Evolutionary conservation across 441 rosid species (phyloP).

Genomic region (Hypseocharis bilobata): DNA sequence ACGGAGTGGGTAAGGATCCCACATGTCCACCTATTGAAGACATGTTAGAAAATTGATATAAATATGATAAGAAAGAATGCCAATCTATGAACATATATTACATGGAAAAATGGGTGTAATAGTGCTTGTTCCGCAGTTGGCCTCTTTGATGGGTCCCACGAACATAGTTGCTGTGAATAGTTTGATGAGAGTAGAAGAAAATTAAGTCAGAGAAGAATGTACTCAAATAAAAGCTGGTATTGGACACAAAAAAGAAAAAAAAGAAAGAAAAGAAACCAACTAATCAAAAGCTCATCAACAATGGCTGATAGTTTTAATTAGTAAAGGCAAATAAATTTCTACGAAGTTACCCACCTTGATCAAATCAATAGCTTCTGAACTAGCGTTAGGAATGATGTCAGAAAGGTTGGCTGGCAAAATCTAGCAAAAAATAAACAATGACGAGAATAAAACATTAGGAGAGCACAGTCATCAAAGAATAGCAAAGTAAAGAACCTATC

Average conservation of each 20-base stretch:
- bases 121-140: slow-evolving; percentile 85
- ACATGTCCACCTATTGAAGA: slow-evolving; percentile 41
- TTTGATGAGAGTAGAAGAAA: slow-evolving; percentile 19
- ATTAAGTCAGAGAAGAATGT: background rate
- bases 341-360: slow-evolving; percentile 43
- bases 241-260: too few species aligned
- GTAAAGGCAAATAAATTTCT: background rate
- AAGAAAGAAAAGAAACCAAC: too few species aligned
- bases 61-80: slow-evolving; percentile 13
- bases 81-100: slow-evolving; percentile 25
- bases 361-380: slow-evolving; percentile 76
- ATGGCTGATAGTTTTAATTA: background rate
- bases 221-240: too few species aligned
- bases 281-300: too few species aligned
- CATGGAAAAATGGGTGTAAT: slow-evolving; percentile 84
- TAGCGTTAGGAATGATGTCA: slow-evolving; percentile 64
- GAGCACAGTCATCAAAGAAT: slow-evolving; percentile 8
- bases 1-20: slow-evolving; percentile 56
- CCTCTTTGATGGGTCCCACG: slow-evolving; percentile 83
- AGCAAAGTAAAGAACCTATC: background rate
- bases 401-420: slow-evolving; percentile 47
- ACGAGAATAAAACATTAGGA: slow-evolving; percentile 15
- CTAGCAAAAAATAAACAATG: slow-evolving; percentile 33
- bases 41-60: slow-evolving; percentile 22
- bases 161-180: slow-evolving; percentile 54